Conservation (phyloP, 768 basidiomycete species). For the Sutorius australiensis region DNA sequence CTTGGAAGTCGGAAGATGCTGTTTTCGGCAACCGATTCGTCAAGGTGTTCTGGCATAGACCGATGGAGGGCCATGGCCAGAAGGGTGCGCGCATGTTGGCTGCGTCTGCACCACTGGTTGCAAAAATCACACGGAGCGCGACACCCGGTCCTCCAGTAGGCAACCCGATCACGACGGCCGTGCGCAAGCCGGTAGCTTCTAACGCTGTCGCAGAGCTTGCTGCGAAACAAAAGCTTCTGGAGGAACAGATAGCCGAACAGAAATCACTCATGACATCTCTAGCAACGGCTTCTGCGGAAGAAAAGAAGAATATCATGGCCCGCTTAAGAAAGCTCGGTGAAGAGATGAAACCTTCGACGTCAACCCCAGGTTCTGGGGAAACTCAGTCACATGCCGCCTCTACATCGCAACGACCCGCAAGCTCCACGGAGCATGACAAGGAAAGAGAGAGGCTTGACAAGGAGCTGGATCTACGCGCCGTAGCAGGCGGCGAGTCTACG, state of each 20-base stretch:
- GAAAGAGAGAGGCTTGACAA: slow-evolving; percentile 72
- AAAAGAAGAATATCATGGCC: slow-evolving; percentile 78
- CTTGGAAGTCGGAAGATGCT: slow-evolving; percentile 93
- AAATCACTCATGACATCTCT: slow-evolving; percentile 78
- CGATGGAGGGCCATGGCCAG: slow-evolving; percentile 87
- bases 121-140: slow-evolving; percentile 53
- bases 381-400: slow-evolving; percentile 26
- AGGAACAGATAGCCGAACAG: slow-evolving; percentile 85
- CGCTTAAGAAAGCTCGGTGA: slow-evolving; percentile 72
- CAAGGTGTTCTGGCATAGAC: slow-evolving; percentile 93
- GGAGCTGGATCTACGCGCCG: slow-evolving; percentile 69
- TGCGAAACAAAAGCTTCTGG: slow-evolving; percentile 69
- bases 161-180: slow-evolving; percentile 20
- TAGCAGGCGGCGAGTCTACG: slow-evolving; percentile 45
- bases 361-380: slow-evolving; percentile 29
- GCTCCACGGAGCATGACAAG: slow-evolving; percentile 39
- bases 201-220: slow-evolving; percentile 52
- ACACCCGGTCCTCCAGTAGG: slow-evolving; percentile 43
- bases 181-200: slow-evolving; percentile 38
- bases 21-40: slow-evolving; percentile 93
- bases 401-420: slow-evolving; percentile 21
- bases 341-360: slow-evolving; percentile 58
- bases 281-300: slow-evolving; percentile 55
- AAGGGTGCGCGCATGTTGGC: slow-evolving; percentile 74
- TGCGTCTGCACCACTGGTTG: slow-evolving; percentile 73